Conservation (phyloP, 768 basidiomycete species). For the Hydnum rufescens region DNA sequence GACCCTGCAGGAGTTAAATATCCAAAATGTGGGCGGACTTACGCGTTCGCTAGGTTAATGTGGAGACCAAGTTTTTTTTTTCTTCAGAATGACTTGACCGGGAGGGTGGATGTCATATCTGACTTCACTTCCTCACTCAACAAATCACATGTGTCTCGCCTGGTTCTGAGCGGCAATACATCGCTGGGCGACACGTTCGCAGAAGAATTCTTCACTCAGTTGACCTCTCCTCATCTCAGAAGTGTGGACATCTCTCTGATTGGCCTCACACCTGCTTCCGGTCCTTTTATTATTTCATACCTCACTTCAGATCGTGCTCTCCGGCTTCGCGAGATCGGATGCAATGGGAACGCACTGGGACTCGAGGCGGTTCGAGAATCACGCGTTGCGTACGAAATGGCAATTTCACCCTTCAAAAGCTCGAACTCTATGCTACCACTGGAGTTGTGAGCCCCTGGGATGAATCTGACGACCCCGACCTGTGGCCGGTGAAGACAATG, state of each 20-base stretch:
- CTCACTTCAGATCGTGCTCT: constrained; percentile 9
- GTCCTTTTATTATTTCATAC: background rate
- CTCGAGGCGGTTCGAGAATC: background rate
- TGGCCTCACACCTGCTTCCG: background rate
- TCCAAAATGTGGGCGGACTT: background rate
- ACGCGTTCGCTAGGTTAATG: background rate
- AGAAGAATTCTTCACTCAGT: background rate
- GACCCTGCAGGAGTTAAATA: background rate
- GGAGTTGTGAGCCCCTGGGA: background rate
- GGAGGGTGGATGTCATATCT: background rate
- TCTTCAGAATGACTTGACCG: background rate
- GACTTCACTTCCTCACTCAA: background rate
- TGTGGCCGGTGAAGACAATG: background rate
- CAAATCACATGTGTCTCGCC: background rate
- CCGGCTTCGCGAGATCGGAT: constrained; percentile 15
- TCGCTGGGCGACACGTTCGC: background rate
- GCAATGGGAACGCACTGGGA: background rate
- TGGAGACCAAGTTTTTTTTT: background rate
- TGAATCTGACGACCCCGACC: background rate
- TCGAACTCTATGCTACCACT: background rate
- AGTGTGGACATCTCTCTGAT: background rate
- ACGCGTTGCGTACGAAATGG: background rate
- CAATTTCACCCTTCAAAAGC: background rate
- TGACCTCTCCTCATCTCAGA: background rate
- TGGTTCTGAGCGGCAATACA: background rate